phyloP scores from a whole-genome alignment of 208 protist species.

The Trypanosoma mega region DNA sequence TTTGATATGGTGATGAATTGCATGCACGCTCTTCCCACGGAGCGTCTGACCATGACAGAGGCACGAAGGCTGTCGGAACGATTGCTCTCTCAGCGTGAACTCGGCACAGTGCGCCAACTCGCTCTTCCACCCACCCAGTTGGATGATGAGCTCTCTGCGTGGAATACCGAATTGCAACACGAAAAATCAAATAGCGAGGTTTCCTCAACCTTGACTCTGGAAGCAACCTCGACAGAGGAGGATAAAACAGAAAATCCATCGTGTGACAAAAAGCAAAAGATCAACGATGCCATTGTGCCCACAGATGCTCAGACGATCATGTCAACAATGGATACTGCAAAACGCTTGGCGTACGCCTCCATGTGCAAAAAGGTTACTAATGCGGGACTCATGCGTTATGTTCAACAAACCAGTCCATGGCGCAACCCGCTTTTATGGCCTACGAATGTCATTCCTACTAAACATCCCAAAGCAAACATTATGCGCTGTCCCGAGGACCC shows the following conservation, averaged over 20 bases:
- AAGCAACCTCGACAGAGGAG: neutral
- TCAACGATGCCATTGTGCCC: slow-evolving; percentile 1
- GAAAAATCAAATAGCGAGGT: no score
- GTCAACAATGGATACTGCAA: slow-evolving; percentile 25
- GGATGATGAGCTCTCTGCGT: slow-evolving; percentile 56
- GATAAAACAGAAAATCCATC: neutral
- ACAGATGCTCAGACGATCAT: no score
- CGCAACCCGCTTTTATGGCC: slow-evolving; percentile 85
- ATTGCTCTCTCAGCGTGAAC: slow-evolving; percentile 72
- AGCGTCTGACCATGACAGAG: slow-evolving; percentile 80
- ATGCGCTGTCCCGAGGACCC: slow-evolving; percentile 87
- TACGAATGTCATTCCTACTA: slow-evolving; percentile 74
- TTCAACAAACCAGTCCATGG: slow-evolving; percentile 84
- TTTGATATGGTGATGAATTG: slow-evolving; percentile 91
- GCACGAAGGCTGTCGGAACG: slow-evolving; percentile 71
- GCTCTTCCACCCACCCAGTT: slow-evolving; percentile 63
- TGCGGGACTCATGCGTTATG: slow-evolving; percentile 52
- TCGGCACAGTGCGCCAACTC: slow-evolving; percentile 67
- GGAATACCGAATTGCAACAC: slow-evolving; percentile 43
- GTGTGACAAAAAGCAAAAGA: no score
- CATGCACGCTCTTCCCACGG: slow-evolving; percentile 75
- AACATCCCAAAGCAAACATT: slow-evolving; percentile 81
- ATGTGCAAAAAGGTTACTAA: slow-evolving; percentile 62
- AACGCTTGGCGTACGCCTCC: slow-evolving; percentile 42
- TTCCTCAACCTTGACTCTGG: no score